Evolutionary conservation across 257 asterid species (phyloP), one percentile per base, ranked within the genome.

Genomic region (Petrea volubilis): DNA sequence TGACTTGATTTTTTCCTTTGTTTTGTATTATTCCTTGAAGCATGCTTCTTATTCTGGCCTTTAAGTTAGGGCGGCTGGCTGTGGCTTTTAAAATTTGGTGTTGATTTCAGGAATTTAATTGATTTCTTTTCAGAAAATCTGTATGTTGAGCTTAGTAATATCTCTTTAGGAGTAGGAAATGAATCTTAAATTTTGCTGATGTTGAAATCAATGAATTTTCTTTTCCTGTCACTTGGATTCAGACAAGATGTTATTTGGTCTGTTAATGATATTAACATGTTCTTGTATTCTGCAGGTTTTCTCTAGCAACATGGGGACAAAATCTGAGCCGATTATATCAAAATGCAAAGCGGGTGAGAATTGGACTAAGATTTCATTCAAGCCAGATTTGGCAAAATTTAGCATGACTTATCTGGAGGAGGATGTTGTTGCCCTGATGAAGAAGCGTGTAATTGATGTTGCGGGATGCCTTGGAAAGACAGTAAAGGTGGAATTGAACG

Each of bases 361-460:
- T 44, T 95, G 99, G 99, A 95, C 99, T 1, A 92, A 82, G 82
- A 91, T 95, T 59, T 80, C 96, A 6, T 95, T 87, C 82, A 95
- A 88, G 87, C 98, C 99, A 46, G 99, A 95, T 80, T 74, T 95
- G 78, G 78, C 88, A 5, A 95, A 95, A 77, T 95, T 95, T 71
- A 81, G 83, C 87, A 90, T 95, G 99, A 80, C 83, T 66, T 80
- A 80, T 65, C 81, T 95, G 67, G 99, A 95, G 81, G 93, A 90
- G 50, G 99, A 95, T 81, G 98, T 87, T 31, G 96, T 95, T 77
- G 89, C 96, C 6, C 67, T 95, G 80, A 95, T 95, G 99, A 92
- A 84, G 76, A 95, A 95, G 85, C 88, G 99, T 44, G 99, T 85
- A 62, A 81, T 95, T 23, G 99, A 95, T 73, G 33, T 95, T 71